These are phyloP conservation scores for Phytophthora parvispora DNA, from an alignment of 352 stramenopile species.

Conservation along the genomic window DNA sequence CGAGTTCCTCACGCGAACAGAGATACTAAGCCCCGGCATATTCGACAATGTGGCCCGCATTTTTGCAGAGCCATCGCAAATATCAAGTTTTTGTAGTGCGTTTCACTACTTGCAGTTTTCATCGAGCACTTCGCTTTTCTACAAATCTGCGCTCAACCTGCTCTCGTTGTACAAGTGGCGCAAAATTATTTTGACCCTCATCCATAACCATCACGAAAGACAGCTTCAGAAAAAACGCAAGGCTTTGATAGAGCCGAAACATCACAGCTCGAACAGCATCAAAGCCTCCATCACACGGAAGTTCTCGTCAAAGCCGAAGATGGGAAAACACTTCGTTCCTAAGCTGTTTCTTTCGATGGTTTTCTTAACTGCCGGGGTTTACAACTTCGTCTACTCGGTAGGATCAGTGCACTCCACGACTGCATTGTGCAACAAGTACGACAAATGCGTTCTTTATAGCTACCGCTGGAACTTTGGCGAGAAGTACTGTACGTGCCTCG, in stretches of 20 bases:
- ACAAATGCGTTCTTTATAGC: conserved; percentile 51
- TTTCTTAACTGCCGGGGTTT: conserved; percentile 39
- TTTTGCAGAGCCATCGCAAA: conserved; percentile 1
- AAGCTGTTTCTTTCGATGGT: conserved; percentile 35
- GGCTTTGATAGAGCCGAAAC: conserved; percentile 9
- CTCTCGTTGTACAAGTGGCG: conserved; percentile 58
- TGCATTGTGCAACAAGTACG: conserved; percentile 34
- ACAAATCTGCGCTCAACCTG: conserved; percentile 48
- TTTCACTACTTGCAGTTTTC: conserved; percentile 62
- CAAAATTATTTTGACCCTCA: conserved; percentile 41
- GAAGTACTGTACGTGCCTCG: conserved; percentile 45
- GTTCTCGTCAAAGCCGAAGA: conserved; percentile 13
- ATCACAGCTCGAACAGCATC: neutral
- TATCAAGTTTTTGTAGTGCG: conserved; percentile 28
- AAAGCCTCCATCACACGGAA: conserved; percentile 7
- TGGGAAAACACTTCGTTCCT: conserved; percentile 22
- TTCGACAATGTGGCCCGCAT: neutral
- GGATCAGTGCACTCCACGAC: conserved; percentile 30
- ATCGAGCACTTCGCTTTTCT: conserved; percentile 20
- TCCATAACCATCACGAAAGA: conserved; percentile 27
- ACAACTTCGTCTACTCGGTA: conserved; percentile 42
- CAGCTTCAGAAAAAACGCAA: conserved; percentile 17
- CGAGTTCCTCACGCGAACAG: neutral
- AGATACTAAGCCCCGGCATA: neutral
- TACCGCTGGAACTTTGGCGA: conserved; percentile 51